phyloP scores from a whole-genome alignment of 495 filamentous ascomycete genomes.

The Neurospora sp. region DNA sequence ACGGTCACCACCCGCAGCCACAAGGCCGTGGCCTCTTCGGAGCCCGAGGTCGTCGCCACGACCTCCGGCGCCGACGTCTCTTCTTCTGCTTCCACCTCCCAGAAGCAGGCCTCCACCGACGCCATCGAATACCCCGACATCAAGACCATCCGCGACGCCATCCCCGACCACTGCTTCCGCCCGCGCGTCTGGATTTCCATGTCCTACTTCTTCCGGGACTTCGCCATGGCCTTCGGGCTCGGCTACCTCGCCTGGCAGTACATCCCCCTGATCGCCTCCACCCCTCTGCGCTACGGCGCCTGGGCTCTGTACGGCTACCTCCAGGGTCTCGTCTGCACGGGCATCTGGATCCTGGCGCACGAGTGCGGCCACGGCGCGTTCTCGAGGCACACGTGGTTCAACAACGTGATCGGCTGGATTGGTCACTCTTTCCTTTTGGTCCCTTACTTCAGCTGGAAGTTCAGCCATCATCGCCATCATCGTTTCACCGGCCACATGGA shows the following conservation, averaged over 20 bases:
- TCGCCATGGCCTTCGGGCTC: constrained; percentile 46
- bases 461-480: constrained; percentile 88
- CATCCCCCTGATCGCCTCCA: constrained; percentile 46
- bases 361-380: constrained; percentile 86
- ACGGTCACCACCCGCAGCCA: background rate
- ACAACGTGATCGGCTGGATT: constrained; percentile 76
- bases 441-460: constrained; percentile 90
- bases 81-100: background rate
- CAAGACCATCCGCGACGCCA: constrained; percentile 69
- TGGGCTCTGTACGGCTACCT: constrained; percentile 63
- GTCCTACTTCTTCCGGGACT: constrained; percentile 60
- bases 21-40: background rate
- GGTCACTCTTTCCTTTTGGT: constrained; percentile 73
- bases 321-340: constrained; percentile 72
- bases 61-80: background rate
- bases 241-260: constrained; percentile 59
- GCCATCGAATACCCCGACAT: constrained; percentile 60
- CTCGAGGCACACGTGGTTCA: constrained; percentile 65
- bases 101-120: constrained; percentile 36
- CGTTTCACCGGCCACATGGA: constrained; percentile 92
- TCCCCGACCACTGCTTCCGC: constrained; percentile 72
- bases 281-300: constrained; percentile 40
- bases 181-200: constrained; percentile 53
- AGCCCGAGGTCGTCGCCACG: background rate
- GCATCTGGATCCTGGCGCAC: constrained; percentile 77